Conservation (phyloP, 2,329 filamentous ascomycete species). For the Colletotrichum ledebouriae region DNA sequence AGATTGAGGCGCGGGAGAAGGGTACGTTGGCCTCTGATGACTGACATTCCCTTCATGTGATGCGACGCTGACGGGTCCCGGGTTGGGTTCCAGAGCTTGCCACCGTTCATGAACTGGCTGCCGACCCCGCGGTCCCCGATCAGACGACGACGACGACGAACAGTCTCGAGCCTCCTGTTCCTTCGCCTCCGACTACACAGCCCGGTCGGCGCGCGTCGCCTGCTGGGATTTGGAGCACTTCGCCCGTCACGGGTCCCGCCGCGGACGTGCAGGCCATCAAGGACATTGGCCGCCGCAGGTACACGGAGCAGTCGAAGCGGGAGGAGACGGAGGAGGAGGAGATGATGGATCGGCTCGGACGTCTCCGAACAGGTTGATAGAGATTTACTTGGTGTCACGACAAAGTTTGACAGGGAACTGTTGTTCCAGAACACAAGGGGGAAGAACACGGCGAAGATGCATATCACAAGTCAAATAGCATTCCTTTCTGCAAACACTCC, state of each 20-base stretch:
- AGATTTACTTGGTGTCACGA: not conserved
- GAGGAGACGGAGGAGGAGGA: not conserved
- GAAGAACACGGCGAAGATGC: not conserved
- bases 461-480: not conserved
- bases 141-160: too few species aligned
- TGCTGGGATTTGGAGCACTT: not conserved
- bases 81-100: too few species aligned
- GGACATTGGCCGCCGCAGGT: conserved; percentile 1
- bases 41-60: not conserved
- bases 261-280: not conserved
- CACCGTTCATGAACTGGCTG: too few species aligned
- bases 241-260: not conserved
- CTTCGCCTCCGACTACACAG: too few species aligned
- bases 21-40: not conserved
- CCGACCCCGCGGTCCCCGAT: too few species aligned
- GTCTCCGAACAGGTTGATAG: not conserved
- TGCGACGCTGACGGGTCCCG: not conserved
- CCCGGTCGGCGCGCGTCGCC: not conserved
- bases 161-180: too few species aligned
- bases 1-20: not conserved
- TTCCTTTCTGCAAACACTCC: not conserved
- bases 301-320: conserved; percentile 1
- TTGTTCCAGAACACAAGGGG: not conserved
- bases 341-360: not conserved
- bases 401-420: not conserved